phyloP scores from a whole-genome alignment of 2,329 filamentous ascomycete genomes.

The Magnaporthiopsis incrustans region DNA sequence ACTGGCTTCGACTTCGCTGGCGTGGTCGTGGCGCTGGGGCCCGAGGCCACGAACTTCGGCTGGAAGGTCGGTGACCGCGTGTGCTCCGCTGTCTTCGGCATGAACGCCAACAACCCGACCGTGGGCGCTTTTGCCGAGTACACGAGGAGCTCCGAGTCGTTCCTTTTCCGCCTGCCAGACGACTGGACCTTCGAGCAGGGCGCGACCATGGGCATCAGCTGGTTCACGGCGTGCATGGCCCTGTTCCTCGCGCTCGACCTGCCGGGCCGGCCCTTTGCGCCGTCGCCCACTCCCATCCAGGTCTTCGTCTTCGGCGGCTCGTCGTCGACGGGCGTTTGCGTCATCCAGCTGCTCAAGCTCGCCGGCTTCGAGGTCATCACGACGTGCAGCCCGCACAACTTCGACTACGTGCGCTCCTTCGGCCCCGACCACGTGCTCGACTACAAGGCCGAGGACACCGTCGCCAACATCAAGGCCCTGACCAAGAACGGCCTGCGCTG shows the following conservation, averaged over 20 bases:
- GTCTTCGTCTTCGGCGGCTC: conserved; percentile 15
- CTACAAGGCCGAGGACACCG: conserved; percentile 34
- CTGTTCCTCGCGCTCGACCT: conserved; percentile 22
- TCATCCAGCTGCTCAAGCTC: conserved; percentile 7
- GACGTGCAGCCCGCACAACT: conserved; percentile 33
- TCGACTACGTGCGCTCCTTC: conserved; percentile 34
- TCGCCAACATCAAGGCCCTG: conserved; percentile 35
- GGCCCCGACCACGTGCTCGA: conserved; percentile 42
- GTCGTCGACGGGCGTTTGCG: background rate
- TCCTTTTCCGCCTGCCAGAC: conserved; percentile 16
- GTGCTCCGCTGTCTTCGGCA: conserved; percentile 17
- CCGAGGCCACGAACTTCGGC: background rate
- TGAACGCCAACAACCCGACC: conserved; percentile 12
- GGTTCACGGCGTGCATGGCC: conserved; percentile 21
- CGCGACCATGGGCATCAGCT: conserved; percentile 17
- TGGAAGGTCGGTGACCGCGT: conserved; percentile 19
- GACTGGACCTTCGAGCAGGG: conserved; percentile 17
- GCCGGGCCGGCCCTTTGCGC: conserved; percentile 9
- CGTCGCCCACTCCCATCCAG: background rate
- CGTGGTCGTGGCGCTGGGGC: conserved; percentile 20
- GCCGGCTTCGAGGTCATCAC: conserved; percentile 8
- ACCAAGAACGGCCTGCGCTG: conserved; percentile 34
- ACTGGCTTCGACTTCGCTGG: conserved; percentile 27
- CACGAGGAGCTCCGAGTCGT: conserved; percentile 14
- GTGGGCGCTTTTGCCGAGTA: conserved; percentile 24